A percentile compares a stretch with the other conserved stretches of the same genome.
phyloP scores from a whole-genome alignment of 2,329 filamentous ascomycete genomes.

The Cordyceps cateniannulata region DNA sequence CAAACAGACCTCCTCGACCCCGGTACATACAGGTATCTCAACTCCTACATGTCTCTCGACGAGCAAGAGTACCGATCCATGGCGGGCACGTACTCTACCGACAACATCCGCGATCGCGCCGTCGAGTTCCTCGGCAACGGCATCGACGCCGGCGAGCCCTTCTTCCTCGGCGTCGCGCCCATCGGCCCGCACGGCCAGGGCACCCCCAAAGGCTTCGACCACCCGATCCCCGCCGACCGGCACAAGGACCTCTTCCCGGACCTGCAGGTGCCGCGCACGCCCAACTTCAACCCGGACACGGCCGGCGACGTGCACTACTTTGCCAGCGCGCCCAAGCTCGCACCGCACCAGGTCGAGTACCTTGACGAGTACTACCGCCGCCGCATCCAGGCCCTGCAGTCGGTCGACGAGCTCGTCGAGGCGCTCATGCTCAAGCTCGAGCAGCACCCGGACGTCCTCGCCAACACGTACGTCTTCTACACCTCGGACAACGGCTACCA shows the following conservation, averaged over 20 bases:
- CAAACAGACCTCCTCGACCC: neutral
- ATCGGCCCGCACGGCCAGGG: constrained; percentile 50
- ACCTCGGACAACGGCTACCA: constrained; percentile 57
- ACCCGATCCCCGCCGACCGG: constrained; percentile 51
- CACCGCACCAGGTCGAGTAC: constrained; percentile 34
- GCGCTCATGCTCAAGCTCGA: constrained; percentile 37
- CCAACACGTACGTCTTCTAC: constrained; percentile 55
- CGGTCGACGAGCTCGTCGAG: constrained; percentile 49
- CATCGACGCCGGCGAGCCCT: constrained; percentile 46
- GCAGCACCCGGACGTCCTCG: constrained; percentile 48
- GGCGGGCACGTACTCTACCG: constrained; percentile 35
- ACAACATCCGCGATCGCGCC: constrained; percentile 54
- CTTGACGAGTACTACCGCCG: constrained; percentile 46
- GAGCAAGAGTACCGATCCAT: neutral
- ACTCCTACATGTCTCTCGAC: constrained; percentile 35
- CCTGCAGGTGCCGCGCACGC: constrained; percentile 52
- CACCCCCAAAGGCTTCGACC: neutral
- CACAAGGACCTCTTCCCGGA: constrained; percentile 57
- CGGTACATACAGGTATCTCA: constrained; percentile 33
- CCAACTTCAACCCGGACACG: constrained; percentile 59
- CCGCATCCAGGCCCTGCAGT: constrained; percentile 45
- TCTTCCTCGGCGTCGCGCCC: constrained; percentile 62
- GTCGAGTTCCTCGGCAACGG: constrained; percentile 57
- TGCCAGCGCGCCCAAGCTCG: constrained; percentile 31
- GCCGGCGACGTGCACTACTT: constrained; percentile 26